Evolutionary conservation across 345 rosid genomes (phyloP).

Genomic region (Lepidium sativum): DNA sequence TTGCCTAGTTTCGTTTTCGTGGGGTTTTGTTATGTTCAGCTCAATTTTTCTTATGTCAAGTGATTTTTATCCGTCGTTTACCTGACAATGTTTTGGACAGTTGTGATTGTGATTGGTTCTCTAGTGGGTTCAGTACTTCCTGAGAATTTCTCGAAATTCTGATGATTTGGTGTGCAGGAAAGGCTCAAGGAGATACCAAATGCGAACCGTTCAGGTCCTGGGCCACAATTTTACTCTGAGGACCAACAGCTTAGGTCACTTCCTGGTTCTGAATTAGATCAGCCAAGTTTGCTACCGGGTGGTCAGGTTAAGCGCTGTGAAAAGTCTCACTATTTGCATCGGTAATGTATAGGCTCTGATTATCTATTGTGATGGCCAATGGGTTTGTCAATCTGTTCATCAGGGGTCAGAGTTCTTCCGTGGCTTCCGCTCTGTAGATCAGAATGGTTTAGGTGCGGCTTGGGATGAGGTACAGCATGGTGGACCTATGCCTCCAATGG

Average conservation of each 20-base stretch:
- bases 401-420: constrained; percentile 78
- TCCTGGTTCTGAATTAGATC: constrained; percentile 84
- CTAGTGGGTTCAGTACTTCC: neutral
- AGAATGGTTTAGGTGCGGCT: constrained; percentile 58
- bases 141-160: neutral
- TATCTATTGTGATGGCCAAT: neutral
- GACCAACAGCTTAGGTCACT: constrained; percentile 47
- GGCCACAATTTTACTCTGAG: constrained; percentile 40
- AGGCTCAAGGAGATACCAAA: constrained; percentile 79
- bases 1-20: neutral
- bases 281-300: constrained; percentile 44
- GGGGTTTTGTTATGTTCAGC: neutral
- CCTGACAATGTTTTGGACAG: neutral
- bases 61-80: neutral
- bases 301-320: constrained; percentile 43
- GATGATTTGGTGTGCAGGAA: constrained; percentile 42
- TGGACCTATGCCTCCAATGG: constrained; percentile 39
- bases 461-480: constrained; percentile 79
- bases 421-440: constrained; percentile 56
- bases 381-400: neutral
- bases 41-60: neutral
- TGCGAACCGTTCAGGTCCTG: constrained; percentile 38
- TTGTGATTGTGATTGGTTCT: neutral
- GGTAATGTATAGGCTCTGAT: neutral
- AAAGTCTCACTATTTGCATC: neutral